Base-by-base conservation (phyloP, 768 basidiomycete genomes). In the Fomitopsis pulvina region DNA sequence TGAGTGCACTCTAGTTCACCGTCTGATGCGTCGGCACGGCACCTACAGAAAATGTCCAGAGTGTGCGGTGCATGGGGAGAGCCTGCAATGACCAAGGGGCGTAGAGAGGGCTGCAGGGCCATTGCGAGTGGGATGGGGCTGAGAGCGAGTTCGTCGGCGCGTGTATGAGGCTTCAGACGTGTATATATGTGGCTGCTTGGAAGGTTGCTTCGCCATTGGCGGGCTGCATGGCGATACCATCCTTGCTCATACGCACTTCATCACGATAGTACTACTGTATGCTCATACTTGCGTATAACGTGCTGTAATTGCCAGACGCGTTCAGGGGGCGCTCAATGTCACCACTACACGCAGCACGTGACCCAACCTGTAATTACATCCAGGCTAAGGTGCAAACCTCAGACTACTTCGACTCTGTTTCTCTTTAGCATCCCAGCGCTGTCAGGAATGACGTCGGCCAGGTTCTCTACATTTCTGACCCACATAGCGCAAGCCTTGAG, bases 51-150 rank as follows among this genome's bases (percentile, higher is more conserved):
- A 50, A 91, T 67, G 51, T 93, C 90, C 45, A 92, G 72, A 2
- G 86, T 88, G 58, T 92, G 87, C 0, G 85, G 83, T 0, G 89
- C 77, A 25, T 76, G 68, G 47, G 63, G 59, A 16, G 54, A 60
- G 37, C 90, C 90, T 2, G 78, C 74, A 51, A 92, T 69, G 45
- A 84, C 63, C 41, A 86, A 71, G 43, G 85, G 77, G 26, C 72
- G 67, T 30, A 92, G 77, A 45, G 78, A 81, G 1, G 90, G 88
- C 73, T 82, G 85, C 39, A 92, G 74, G 41, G 90, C 84, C 90
- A 92, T 92, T 12, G 34, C 54, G 16, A 30, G 25, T 11, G 34
- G 18, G 34, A 6, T 37, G 34, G 34, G 5, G 34, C 34, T 37
- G 34, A 37, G 34, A 37, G n/a, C 14, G 14, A 18, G 34, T 37